Evolutionary conservation across 768 basidiomycete species (phyloP), one percentile per base, ranked within the genome.

Genomic region (Suillus luteus): DNA sequence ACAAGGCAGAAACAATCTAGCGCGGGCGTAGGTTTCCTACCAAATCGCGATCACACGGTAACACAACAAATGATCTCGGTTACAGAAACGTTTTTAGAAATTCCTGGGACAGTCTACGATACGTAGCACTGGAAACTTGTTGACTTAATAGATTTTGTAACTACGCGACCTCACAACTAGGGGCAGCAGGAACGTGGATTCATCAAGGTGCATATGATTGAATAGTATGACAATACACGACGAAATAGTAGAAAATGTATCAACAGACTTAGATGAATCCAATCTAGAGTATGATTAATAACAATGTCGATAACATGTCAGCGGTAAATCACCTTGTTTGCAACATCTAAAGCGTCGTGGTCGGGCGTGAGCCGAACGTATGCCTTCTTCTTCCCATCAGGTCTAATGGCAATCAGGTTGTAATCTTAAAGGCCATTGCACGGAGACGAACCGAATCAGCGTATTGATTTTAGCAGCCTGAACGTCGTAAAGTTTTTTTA

Each of bases 321-420:
- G 24, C 35, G 40, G 31, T 51, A 51, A 72, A 79, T 59, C 61
- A 95, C 93, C 90, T 95, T 96, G 90, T 98, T 98, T 65, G 96
- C 96, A 62, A 97, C 93, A 76, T 98, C 96, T 72, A 98, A 78
- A 43, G 96, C 96, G 72, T 98, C 96, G 77, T 95, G 91, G 82
- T 97, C 95, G n/a, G 95, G 78, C 24, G 95, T 92, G 76, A 99
- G 81, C 58, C 96, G 89, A 52, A 98, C 96, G 76, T 97, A 99
- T 49, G 97, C 97, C 90, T 99, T 99, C 85, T 99, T 99, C 88
- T 91, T 94, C 59, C 96, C 96, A 73, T 99, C 97, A 60, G 96
- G 97, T 77, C 93, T 95, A 63, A 6, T 31, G 27, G 48, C 22
- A n/a, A 44, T 12, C 2, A 40, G 66, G 48, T 60, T 5, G 51